Base-by-base conservation (phyloP, 768 basidiomycete genomes). In the Russula vinacea region DNA sequence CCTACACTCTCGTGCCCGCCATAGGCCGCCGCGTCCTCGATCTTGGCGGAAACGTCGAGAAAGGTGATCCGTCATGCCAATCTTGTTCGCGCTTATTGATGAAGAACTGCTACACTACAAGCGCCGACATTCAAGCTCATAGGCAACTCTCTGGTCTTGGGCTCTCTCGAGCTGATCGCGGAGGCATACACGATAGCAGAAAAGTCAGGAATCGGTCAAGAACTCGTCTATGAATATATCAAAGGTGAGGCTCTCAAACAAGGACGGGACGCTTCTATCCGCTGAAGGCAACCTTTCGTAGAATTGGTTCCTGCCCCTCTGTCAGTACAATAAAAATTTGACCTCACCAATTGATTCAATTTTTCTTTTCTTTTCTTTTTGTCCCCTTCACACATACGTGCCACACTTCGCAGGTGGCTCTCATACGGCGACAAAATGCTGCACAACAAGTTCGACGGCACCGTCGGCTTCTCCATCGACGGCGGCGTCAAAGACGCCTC, bases 401-500 rank as follows among this genome's bases (percentile, higher is more conserved):
- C 22, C 24, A 14, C 42, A 16, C 16, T 16, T 35, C 26, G 37
- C 64, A 87, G 86, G 54, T 71, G 84, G 60, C 65, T 85, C 55
- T 73, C 72, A 11, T 89, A 90, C 72, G 83, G 83, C 24, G 80
- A 84, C 29, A 86, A 86, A 73, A 90, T 94, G 77, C 76, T 85
- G 13, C 77, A 84, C 60, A 86, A 92, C 74, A 77, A 82, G 39
- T 95, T 94, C 71, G 87, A 91, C 62, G 89, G 84, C 24, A 77
- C 80, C 10, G 77, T 76, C 19, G 94, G 92, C 16, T 94, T 96
- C 73, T 77, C 86, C 14, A 83, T 94, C 55, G 86, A 90, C 52
- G 90, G 90, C n/a, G 94, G 92, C 19, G 85, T 96, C 70, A 93
- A 93, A 71, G 93, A 94, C 71, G 88, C 90, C 0, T 75, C 82